Conservation (phyloP, 768 basidiomycete species). For the Naganishia kalamii region DNA sequence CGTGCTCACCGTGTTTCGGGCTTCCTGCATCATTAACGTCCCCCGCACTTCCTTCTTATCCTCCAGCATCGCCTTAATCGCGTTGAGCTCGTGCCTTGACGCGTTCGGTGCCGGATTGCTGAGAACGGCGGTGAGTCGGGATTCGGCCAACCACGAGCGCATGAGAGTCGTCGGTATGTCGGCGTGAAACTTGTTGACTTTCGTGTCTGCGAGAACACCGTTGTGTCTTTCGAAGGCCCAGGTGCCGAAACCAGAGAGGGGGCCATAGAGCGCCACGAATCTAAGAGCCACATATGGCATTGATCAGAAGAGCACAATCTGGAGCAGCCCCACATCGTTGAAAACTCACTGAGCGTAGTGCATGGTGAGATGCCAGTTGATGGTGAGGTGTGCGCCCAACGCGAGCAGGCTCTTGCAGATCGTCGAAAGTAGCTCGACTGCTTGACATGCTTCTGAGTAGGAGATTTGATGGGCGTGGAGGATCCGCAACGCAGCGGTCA, state of each 20-base stretch:
- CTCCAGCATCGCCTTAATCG: background rate
- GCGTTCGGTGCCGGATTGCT: background rate
- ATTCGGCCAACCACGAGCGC: background rate
- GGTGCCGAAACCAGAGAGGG: background rate
- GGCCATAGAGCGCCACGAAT: background rate
- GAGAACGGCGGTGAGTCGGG: background rate
- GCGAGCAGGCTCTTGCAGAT: too few species aligned
- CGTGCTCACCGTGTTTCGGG: background rate
- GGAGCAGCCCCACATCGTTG: too few species aligned
- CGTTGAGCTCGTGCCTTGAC: background rate
- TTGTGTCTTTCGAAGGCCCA: conserved; percentile 3
- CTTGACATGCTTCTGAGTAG: too few species aligned
- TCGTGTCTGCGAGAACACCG: background rate
- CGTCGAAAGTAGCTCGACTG: too few species aligned
- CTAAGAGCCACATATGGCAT: too few species aligned
- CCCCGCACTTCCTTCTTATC: background rate
- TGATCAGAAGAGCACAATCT: too few species aligned
- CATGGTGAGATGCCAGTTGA: too few species aligned
- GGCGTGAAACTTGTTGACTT: background rate
- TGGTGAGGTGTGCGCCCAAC: too few species aligned
- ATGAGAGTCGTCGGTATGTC: background rate
- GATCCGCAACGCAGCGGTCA: too few species aligned
- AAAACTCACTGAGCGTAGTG: too few species aligned
- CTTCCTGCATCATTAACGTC: conserved; percentile 4
- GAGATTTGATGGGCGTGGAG: too few species aligned